These are phyloP conservation scores for Microcyclospora tardicrescens DNA, from an alignment of 2,329 filamentous ascomycete species.

Conservation along the genomic window DNA sequence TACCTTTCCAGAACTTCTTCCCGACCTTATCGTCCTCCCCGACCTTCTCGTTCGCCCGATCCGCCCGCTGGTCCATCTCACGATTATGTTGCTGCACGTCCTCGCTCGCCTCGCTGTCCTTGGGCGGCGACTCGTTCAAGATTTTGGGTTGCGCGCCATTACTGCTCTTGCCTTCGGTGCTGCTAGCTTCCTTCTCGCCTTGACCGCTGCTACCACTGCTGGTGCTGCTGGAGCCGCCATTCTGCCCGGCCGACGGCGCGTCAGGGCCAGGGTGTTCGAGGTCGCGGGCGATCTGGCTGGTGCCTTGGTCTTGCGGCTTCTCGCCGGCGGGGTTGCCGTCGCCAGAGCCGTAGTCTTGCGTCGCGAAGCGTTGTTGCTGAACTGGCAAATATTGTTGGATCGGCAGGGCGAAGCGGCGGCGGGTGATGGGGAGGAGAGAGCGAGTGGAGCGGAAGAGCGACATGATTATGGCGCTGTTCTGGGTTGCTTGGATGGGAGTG, in stretches of 20 bases:
- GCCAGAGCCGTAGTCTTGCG: conserved; percentile 31
- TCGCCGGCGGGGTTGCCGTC: conserved; percentile 30
- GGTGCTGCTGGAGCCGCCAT: conserved; percentile 16
- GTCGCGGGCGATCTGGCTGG: conserved; percentile 4
- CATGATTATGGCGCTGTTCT: conserved; percentile 5
- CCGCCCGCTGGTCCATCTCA: conserved; percentile 31
- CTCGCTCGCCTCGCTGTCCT: conserved; percentile 15
- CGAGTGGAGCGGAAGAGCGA: conserved; percentile 9
- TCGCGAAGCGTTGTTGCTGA: conserved; percentile 24
- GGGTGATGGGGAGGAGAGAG: conserved; percentile 9
- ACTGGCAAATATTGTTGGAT: conserved; percentile 18
- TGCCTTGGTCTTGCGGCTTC: conserved; percentile 27
- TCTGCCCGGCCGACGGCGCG: conserved; percentile 29
- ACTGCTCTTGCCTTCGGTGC: conserved; percentile 5
- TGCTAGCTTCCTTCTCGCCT: conserved; percentile 3
- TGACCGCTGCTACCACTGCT: conserved; percentile 1
- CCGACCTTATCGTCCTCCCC: no score
- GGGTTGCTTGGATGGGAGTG: not conserved
- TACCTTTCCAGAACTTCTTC: no score
- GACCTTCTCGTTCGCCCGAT: conserved; percentile 28
- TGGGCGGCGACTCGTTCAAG: conserved; percentile 24
- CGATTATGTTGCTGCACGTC: conserved; percentile 32
- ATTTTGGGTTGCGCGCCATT: conserved; percentile 33
- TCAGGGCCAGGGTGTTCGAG: conserved; percentile 34
- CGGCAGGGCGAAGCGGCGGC: conserved; percentile 8